Percentiles rank a stretch among this genome's conserved stretches.
phyloP scores from a whole-genome alignment of 2,329 filamentous ascomycete species.

The Fusarium pilosicola region DNA sequence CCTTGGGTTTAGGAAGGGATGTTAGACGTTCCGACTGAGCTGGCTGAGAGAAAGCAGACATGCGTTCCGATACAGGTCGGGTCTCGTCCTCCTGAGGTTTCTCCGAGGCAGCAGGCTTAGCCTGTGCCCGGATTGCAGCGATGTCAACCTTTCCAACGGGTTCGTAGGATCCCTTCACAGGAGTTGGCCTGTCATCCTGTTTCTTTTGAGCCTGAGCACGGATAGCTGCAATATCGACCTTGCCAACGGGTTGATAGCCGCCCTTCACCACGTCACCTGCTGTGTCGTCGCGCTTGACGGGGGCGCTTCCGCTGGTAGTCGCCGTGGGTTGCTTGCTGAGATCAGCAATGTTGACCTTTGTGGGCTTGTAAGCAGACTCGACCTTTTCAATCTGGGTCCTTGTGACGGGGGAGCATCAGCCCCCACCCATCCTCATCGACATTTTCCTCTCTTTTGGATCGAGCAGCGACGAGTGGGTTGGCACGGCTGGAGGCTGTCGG shows the following conservation, averaged over 20 bases:
- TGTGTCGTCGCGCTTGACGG: conserved; percentile 57
- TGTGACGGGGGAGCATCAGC: conserved; percentile 89
- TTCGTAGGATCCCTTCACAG: conserved; percentile 93
- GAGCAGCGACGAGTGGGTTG: conserved; percentile 74
- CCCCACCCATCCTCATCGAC: conserved; percentile 91
- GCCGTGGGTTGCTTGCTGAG: conserved; percentile 78
- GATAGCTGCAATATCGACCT: conserved; percentile 96
- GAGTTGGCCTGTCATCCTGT: conserved; percentile 82
- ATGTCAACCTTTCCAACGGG: conserved; percentile 98
- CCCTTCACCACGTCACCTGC: conserved; percentile 78
- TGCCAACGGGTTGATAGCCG: conserved; percentile 92
- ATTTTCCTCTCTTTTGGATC: conserved; percentile 67
- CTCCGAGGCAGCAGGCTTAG: conserved; percentile 64
- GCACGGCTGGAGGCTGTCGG: conserved; percentile 69
- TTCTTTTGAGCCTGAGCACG: conserved; percentile 75
- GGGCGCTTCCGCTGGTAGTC: conserved; percentile 67
- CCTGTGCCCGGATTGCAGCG: conserved; percentile 86
- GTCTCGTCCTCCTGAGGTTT: conserved; percentile 52
- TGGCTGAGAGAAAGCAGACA: conserved; percentile 72
- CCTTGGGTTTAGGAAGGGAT: conserved; percentile 91
- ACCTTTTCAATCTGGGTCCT: conserved; percentile 92
- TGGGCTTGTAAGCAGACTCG: conserved; percentile 90
- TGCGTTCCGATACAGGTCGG: conserved; percentile 78
- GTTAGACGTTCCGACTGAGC: conserved; percentile 81
- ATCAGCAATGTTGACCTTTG: conserved; percentile 92